Percentiles rank a stretch among this genome's conserved stretches.
Conservation (phyloP, 768 basidiomycete species). For the Exsudoporus frostii region DNA sequence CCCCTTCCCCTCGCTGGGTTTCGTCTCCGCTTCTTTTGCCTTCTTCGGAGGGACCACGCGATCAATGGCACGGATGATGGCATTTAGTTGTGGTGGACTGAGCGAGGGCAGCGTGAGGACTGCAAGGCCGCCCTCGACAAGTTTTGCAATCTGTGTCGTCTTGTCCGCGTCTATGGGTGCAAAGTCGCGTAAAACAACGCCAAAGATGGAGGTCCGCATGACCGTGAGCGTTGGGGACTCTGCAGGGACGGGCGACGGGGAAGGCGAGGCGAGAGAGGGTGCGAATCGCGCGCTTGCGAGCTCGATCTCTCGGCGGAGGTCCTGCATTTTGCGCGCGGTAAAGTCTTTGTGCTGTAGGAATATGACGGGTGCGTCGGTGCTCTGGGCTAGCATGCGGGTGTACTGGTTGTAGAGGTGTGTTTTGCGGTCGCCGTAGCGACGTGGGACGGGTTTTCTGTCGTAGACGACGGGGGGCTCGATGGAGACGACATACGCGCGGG, state of each 20-base stretch:
- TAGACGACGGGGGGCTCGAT: slow-evolving; percentile 49
- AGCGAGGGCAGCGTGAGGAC: slow-evolving; percentile 63
- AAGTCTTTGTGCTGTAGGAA: slow-evolving; percentile 80
- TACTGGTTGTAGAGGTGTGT: slow-evolving; percentile 79
- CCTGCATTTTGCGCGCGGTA: slow-evolving; percentile 59
- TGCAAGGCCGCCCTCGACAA: slow-evolving; percentile 59
- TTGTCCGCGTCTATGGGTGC: slow-evolving; percentile 46
- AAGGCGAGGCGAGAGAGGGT: slow-evolving; percentile 26
- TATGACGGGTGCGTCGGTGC: slow-evolving; percentile 59
- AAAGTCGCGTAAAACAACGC: slow-evolving; percentile 68
- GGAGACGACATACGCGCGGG: slow-evolving; percentile 56
- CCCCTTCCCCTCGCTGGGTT: slow-evolving; percentile 39
- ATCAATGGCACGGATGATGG: slow-evolving; percentile 64
- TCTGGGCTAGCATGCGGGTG: slow-evolving; percentile 61
- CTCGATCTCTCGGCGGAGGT: slow-evolving; percentile 66
- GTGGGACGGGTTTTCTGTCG: slow-evolving; percentile 53
- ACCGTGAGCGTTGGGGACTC: slow-evolving; percentile 57
- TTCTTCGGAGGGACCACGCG: slow-evolving; percentile 61
- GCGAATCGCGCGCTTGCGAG: slow-evolving; percentile 47
- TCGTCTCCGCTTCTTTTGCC: slow-evolving; percentile 48
- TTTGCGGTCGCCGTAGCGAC: slow-evolving; percentile 78
- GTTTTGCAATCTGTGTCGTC: slow-evolving; percentile 51
- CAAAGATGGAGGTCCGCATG: slow-evolving; percentile 76
- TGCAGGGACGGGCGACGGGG: slow-evolving; percentile 33
- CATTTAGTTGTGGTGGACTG: slow-evolving; percentile 68